phyloP scores from a whole-genome alignment of 2,329 filamentous ascomycete genomes.

The Cladobotryum mycophilum region DNA sequence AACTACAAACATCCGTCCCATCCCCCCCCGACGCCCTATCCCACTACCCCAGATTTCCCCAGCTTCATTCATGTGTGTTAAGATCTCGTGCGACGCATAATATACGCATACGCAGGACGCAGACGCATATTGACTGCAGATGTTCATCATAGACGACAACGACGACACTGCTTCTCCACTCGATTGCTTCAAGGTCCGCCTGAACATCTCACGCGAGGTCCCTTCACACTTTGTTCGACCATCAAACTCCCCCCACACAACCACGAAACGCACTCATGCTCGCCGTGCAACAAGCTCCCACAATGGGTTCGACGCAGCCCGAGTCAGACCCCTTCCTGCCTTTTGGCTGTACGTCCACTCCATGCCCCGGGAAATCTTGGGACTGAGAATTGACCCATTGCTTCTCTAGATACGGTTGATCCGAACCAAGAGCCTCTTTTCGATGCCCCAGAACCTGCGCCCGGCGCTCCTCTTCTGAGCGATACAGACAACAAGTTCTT shows the following conservation, averaged over 20 bases:
- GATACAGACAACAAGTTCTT: slow-evolving; percentile 55
- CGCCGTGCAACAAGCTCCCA: slow-evolving; percentile 45
- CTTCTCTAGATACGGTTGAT: slow-evolving; percentile 39
- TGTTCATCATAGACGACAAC: slow-evolving; percentile 3
- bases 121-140: slow-evolving; percentile 1
- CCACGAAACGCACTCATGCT: slow-evolving; percentile 47
- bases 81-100: slow-evolving; percentile 6
- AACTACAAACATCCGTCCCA: neutral
- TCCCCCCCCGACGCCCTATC: slow-evolving; percentile 7
- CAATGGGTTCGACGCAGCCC: slow-evolving; percentile 55
- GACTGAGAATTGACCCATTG: neutral
- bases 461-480: slow-evolving; percentile 59
- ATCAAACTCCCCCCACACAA: neutral
- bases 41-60: slow-evolving; percentile 19
- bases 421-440: slow-evolving; percentile 39
- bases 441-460: slow-evolving; percentile 55
- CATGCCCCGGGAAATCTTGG: neutral
- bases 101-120: too few relatives aligned
- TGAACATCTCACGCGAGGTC: neutral
- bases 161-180: neutral
- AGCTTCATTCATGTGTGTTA: slow-evolving; percentile 14
- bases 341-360: slow-evolving; percentile 58
- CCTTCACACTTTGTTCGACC: neutral
- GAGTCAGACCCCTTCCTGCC: slow-evolving; percentile 47
- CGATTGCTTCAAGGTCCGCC: neutral